These are phyloP conservation scores for Wickerhamiella azyma DNA, from an alignment of 805 yeast species.

Conservation along the genomic window DNA sequence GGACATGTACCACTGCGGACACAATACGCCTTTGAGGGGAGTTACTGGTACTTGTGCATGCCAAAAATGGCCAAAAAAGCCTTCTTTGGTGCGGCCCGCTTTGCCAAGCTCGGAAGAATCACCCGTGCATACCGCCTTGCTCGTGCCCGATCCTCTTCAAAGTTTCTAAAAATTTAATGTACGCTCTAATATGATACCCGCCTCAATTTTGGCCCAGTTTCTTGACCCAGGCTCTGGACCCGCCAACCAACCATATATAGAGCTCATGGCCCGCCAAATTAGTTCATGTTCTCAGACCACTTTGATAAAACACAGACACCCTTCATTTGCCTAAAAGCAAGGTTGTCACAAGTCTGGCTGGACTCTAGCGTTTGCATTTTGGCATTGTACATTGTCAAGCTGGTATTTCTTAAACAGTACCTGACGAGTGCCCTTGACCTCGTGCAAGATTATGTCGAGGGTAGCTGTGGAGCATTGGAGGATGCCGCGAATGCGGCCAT, in stretches of 20 bases:
- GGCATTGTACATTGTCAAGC: conserved; percentile 43
- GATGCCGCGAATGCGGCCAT: conserved; percentile 24
- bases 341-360: conserved; percentile 29
- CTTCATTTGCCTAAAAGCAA: conserved; percentile 22
- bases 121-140: no score
- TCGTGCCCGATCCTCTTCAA: no score
- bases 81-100: no score
- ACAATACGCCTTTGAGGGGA: no score
- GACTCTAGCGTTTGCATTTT: conserved; percentile 49
- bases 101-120: no score
- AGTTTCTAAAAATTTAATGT: no score
- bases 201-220: no score
- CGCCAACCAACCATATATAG: neutral
- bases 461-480: conserved; percentile 38
- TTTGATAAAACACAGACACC: conserved; percentile 11
- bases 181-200: no score
- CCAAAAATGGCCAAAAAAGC: no score
- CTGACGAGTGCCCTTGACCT: conserved; percentile 31
- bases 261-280: neutral
- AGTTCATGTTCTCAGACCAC: neutral
- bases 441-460: conserved; percentile 29
- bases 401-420: conserved; percentile 41
- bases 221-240: neutral
- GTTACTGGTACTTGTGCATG: no score
- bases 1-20: no score